Conservation (phyloP, 371 early-diverging fungal genomes). For the Mucor saturninus region DNA sequence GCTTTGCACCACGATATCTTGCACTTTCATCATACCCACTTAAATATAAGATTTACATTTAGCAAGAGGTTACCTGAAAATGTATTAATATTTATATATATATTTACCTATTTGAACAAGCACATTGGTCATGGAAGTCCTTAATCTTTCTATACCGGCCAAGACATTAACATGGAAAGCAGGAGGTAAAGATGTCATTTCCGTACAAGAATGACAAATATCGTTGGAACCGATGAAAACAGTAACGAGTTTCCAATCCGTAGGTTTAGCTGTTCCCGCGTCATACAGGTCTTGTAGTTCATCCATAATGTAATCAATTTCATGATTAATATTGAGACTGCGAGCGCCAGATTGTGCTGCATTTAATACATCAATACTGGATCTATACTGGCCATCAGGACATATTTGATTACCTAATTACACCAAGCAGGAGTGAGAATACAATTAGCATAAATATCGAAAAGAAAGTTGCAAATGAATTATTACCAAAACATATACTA, state of each 20-base stretch:
- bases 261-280: slow-evolving; percentile 35
- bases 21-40: slow-evolving; percentile 48
- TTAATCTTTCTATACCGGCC: slow-evolving; percentile 45
- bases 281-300: slow-evolving; percentile 34
- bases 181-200: slow-evolving; percentile 31
- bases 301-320: slow-evolving; percentile 46
- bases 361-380: slow-evolving; percentile 43
- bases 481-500: slow-evolving; percentile 50
- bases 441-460: too few relatives aligned
- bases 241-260: slow-evolving; percentile 68
- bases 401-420: slow-evolving; percentile 36
- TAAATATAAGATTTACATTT: background rate
- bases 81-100: background rate
- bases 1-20: slow-evolving; percentile 23
- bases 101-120: slow-evolving; percentile 43
- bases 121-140: slow-evolving; percentile 30
- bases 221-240: slow-evolving; percentile 76
- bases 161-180: slow-evolving; percentile 34
- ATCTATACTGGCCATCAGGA: slow-evolving; percentile 46
- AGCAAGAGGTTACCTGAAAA: too few relatives aligned
- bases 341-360: slow-evolving; percentile 58
- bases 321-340: slow-evolving; percentile 44
- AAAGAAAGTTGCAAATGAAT: too few relatives aligned
- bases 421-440: too few relatives aligned
- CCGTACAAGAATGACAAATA: slow-evolving; percentile 61